Conservation (phyloP, 140 eudicot species). For the Bidens hawaiensis region DNA sequence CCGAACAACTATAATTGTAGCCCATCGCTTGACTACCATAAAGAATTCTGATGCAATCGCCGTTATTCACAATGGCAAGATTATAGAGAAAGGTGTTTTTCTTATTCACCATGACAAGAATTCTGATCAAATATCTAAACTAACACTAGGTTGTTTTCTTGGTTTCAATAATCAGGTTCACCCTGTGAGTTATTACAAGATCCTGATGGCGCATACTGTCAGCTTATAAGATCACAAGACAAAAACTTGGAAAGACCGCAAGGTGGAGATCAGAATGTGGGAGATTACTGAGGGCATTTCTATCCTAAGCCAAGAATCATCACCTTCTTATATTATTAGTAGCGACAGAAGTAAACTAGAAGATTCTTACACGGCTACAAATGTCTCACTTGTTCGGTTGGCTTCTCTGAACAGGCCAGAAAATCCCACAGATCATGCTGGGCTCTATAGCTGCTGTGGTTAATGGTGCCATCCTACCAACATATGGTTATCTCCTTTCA, state of each 20-base stretch:
- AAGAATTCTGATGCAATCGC: neutral
- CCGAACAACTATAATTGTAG: slow-evolving; percentile 8
- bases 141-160: neutral
- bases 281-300: slow-evolving; percentile 1
- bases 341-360: slow-evolving; percentile 9
- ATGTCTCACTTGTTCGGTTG: slow-evolving; percentile 30
- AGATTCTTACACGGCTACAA: neutral
- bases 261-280: slow-evolving; percentile 2
- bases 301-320: slow-evolving; percentile 12
- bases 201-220: slow-evolving; percentile 59
- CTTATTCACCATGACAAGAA: neutral
- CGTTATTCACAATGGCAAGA: neutral
- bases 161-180: slow-evolving; percentile 35
- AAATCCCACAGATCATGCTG: slow-evolving; percentile 32
- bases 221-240: slow-evolving; percentile 49
- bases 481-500: slow-evolving; percentile 48
- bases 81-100: slow-evolving; percentile 6
- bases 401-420: slow-evolving; percentile 68
- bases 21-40: slow-evolving; percentile 13
- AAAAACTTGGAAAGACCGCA: slow-evolving; percentile 10
- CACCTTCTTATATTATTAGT: slow-evolving; percentile 14
- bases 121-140: too few species aligned
- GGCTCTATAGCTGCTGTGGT: slow-evolving; percentile 57
- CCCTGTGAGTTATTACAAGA: slow-evolving; percentile 45
- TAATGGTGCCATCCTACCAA: slow-evolving; percentile 48